phyloP scores from a whole-genome alignment of 345 rosid genomes.

The Euclidium syriacum region DNA sequence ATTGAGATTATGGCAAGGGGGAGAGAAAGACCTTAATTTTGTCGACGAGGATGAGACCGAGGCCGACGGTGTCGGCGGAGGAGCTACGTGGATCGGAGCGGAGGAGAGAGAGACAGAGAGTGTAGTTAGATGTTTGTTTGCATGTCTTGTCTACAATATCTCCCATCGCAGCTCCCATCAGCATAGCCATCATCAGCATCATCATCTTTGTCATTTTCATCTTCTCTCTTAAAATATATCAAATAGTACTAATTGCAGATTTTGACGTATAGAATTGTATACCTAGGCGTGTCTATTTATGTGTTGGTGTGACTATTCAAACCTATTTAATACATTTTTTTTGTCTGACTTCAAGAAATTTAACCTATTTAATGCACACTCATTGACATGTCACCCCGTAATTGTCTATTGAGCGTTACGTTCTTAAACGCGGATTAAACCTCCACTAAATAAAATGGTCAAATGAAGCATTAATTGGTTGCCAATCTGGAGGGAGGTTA shows the following conservation, averaged over 20 bases:
- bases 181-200: background rate
- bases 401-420: too few relatives aligned
- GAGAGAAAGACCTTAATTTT: slow-evolving; percentile 19
- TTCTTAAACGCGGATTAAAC: too few relatives aligned
- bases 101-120: slow-evolving; percentile 29
- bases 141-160: slow-evolving; percentile 22
- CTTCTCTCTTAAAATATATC: background rate
- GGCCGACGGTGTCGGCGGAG: slow-evolving; percentile 25
- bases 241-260: background rate
- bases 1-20: background rate
- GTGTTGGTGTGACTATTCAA: background rate
- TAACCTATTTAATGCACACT: too few relatives aligned
- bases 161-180: slow-evolving; percentile 11
- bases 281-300: background rate
- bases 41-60: slow-evolving; percentile 29
- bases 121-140: slow-evolving; percentile 27
- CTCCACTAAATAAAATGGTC: too few relatives aligned
- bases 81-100: slow-evolving; percentile 34
- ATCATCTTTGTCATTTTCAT: background rate
- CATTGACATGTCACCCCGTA: too few relatives aligned
- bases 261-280: background rate
- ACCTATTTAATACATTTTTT: too few relatives aligned
- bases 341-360: too few relatives aligned
- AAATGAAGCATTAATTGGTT: too few relatives aligned
- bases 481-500: too few relatives aligned